These are phyloP conservation scores for Solanum hybrid DNA, from an alignment of 305 asterid genomes.

Conservation along the genomic window DNA sequence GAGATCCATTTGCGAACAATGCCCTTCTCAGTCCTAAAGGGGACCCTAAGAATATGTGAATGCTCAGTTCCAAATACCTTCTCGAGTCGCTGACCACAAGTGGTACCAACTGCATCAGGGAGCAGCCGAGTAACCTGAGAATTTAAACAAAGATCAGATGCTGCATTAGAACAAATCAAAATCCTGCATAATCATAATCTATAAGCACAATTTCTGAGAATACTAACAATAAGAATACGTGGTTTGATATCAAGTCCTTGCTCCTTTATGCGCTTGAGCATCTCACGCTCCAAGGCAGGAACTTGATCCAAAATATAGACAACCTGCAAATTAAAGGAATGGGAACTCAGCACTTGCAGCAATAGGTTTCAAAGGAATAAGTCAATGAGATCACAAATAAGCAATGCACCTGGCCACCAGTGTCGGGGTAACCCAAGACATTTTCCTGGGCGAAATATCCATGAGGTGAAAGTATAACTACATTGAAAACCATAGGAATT, in stretches of 20 bases:
- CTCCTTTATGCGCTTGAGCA: slow-evolving; percentile 70
- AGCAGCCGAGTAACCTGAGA: slow-evolving; percentile 63
- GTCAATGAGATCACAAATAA: not conserved
- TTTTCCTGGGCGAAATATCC: slow-evolving; percentile 99
- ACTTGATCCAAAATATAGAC: slow-evolving; percentile 91
- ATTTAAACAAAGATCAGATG: not conserved
- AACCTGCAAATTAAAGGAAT: slow-evolving; percentile 31
- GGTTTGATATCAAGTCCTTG: slow-evolving; percentile 80
- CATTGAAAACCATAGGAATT: slow-evolving; percentile 94
- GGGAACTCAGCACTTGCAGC: not conserved
- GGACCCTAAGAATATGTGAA: slow-evolving; percentile 65
- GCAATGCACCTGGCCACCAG: slow-evolving; percentile 64
- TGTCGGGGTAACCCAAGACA: slow-evolving; percentile 60
- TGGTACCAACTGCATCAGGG: slow-evolving; percentile 80
- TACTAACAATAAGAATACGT: slow-evolving; percentile 58
- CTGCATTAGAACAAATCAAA: not conserved
- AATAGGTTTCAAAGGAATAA: not conserved
- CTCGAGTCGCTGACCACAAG: slow-evolving; percentile 66
- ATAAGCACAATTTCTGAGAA: not conserved
- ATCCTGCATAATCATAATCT: not conserved
- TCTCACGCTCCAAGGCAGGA: slow-evolving; percentile 72
- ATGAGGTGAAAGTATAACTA: slow-evolving; percentile 91
- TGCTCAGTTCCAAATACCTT: slow-evolving; percentile 64
- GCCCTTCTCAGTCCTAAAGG: slow-evolving; percentile 68
- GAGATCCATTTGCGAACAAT: slow-evolving; percentile 75